phyloP scores from a whole-genome alignment of 2,329 filamentous ascomycete species.

The Pyricularia grisea region DNA sequence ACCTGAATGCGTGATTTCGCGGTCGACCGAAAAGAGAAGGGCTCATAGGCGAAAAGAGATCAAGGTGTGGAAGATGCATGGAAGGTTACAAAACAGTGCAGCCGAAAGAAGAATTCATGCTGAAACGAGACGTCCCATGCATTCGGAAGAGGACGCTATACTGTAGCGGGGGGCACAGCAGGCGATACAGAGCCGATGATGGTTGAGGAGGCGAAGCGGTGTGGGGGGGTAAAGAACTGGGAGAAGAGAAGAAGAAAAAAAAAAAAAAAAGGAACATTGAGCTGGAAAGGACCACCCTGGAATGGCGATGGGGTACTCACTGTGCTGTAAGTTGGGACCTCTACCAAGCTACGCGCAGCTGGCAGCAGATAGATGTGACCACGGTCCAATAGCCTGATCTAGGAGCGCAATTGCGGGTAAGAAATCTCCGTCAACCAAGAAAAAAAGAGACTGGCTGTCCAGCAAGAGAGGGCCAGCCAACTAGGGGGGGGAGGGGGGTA shows the following conservation, averaged over 20 bases:
- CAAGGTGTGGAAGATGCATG: conserved; percentile 27
- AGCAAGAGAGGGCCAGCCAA: neutral
- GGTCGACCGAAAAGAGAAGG: neutral
- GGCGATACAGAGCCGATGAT: neutral
- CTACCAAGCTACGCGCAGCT: neutral
- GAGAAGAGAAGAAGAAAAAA: too few relatives aligned
- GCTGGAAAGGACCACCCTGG: neutral
- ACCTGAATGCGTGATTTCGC: neutral
- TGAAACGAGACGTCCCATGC: conserved; percentile 37
- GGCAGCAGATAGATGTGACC: neutral
- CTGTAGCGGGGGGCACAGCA: neutral
- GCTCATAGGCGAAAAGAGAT: conserved; percentile 15
- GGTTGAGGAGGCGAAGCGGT: neutral
- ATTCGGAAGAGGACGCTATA: conserved; percentile 5
- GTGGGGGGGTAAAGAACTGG: neutral
- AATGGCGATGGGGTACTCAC: neutral
- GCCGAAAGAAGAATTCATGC: conserved; percentile 27
- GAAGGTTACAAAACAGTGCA: conserved; percentile 28
- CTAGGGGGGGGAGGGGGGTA: neutral
- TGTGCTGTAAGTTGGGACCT: neutral
- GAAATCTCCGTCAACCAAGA: conserved; percentile 1
- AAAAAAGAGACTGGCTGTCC: neutral
- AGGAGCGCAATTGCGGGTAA: neutral
- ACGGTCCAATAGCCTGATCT: neutral
- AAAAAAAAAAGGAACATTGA: neutral